These are phyloP conservation scores for Salmacisia buchloeana DNA, from an alignment of 1,284 basidiomycete genomes.

Conservation along the genomic window DNA sequence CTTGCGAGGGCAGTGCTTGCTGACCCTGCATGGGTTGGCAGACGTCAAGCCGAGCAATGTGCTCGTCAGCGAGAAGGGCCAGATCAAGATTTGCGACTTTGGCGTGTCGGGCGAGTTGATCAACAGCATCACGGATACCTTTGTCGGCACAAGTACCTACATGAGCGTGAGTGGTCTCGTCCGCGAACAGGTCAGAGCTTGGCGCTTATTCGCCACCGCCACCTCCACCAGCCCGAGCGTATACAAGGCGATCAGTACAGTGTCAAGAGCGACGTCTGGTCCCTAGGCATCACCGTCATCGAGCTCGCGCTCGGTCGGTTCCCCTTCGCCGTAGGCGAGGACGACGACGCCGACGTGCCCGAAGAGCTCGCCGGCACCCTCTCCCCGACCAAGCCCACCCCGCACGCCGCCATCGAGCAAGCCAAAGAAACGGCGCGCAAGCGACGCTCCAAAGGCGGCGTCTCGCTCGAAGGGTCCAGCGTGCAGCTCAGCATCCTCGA, in stretches of 20 bases:
- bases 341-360: constrained; percentile 19
- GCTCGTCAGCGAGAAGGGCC: constrained; percentile 81
- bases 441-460: constrained; percentile 59
- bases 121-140: constrained; percentile 97
- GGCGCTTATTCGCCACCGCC: neutral
- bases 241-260: constrained; percentile 97
- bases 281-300: constrained; percentile 86
- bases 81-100: constrained; percentile 98
- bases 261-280: constrained; percentile 97
- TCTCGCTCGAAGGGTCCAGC: constrained; percentile 77
- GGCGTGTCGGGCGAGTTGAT: constrained; percentile 97
- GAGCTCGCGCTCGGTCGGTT: constrained; percentile 89
- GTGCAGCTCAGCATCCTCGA: constrained; percentile 97
- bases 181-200: neutral
- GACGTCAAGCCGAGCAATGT: constrained; percentile 99
- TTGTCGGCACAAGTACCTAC: constrained; percentile 96
- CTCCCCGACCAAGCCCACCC: constrained; percentile 32
- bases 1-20: neutral
- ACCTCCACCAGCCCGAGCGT: constrained; percentile 72
- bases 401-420: constrained; percentile 12
- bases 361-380: constrained; percentile 38
- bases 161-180: constrained; percentile 71
- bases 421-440: constrained; percentile 8
- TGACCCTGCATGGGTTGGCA: constrained; percentile 45
- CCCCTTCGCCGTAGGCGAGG: constrained; percentile 60